Evolutionary conservation across 169 alveolate genomes (phyloP).

Genomic region (Plasmodium cynomolgi): DNA sequence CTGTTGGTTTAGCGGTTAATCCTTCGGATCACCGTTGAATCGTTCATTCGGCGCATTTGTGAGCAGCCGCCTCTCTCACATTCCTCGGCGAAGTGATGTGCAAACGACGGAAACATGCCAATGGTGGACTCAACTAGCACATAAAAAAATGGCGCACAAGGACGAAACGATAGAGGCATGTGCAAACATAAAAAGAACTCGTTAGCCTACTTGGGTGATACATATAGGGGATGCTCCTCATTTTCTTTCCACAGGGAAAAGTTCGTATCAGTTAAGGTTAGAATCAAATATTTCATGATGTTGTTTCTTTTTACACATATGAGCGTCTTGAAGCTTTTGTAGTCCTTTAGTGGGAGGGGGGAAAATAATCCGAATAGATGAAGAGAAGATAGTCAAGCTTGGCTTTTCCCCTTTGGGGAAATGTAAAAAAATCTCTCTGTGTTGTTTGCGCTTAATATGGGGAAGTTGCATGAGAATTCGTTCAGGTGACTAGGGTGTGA

Average conservation of each 20-base stretch:
- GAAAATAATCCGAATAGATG: neutral
- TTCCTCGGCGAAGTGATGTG: neutral
- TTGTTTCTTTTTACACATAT: conserved; percentile 62
- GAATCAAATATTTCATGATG: conserved; percentile 42
- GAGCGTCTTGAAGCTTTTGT: conserved; percentile 63
- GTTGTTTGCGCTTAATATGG: neutral
- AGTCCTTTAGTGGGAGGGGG: conserved; percentile 30
- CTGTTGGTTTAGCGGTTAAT: neutral
- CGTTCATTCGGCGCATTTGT: neutral
- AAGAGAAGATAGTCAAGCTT: neutral
- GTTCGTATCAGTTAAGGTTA: conserved; percentile 65
- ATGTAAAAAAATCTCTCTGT: neutral
- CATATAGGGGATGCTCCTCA: conserved; percentile 59
- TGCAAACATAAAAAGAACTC: neutral
- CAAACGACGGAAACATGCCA: neutral
- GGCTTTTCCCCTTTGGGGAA: neutral
- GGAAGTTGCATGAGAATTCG: neutral
- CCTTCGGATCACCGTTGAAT: neutral
- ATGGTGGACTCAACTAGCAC: neutral
- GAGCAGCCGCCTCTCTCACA: neutral
- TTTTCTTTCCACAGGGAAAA: conserved; percentile 66
- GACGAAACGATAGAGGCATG: neutral
- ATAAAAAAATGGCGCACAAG: neutral
- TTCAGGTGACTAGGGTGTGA: neutral
- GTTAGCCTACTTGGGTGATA: conserved; percentile 50